These are phyloP conservation scores for Byssothecium circinans DNA, from an alignment of 2,329 filamentous ascomycete genomes.

Conservation along the genomic window DNA sequence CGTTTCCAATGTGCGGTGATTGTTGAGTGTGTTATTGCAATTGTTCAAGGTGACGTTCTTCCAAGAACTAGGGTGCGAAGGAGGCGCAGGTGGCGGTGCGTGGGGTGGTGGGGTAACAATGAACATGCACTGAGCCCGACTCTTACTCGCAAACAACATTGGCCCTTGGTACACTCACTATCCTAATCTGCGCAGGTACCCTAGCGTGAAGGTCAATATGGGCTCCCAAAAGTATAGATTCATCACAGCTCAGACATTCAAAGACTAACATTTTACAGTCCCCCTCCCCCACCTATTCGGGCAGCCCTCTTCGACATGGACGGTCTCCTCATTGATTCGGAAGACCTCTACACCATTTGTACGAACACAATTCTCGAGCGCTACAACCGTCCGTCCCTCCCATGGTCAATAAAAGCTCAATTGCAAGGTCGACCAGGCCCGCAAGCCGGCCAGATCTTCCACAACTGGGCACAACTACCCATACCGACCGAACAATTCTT, in stretches of 20 bases:
- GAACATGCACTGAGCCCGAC: constrained; percentile 13
- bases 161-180: too few species aligned
- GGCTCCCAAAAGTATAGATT: constrained; percentile 13
- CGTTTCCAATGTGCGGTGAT: not conserved
- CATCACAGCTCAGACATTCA: not conserved
- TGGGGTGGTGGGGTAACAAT: constrained; percentile 21
- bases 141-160: too few species aligned
- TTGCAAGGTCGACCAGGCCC: constrained; percentile 68
- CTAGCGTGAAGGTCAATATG: constrained; percentile 7
- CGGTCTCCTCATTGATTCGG: constrained; percentile 88
- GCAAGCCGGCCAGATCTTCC: constrained; percentile 64
- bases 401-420: constrained; percentile 92
- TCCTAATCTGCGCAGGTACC: too few species aligned
- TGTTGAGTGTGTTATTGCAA: not conserved
- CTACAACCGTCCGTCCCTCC: constrained; percentile 72
- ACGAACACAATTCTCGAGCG: constrained; percentile 80
- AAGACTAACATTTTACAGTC: constrained; percentile 10
- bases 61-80: too few species aligned
- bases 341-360: constrained; percentile 83
- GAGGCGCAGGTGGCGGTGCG: constrained; percentile 13
- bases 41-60: constrained; percentile 23
- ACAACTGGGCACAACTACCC: constrained; percentile 83
- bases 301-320: constrained; percentile 99
- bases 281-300: constrained; percentile 68
- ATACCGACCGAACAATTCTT: constrained; percentile 71